Evolutionary conservation across 129 eudicot genomes (phyloP).

Genomic region (Gnaphalium uliginosum): DNA sequence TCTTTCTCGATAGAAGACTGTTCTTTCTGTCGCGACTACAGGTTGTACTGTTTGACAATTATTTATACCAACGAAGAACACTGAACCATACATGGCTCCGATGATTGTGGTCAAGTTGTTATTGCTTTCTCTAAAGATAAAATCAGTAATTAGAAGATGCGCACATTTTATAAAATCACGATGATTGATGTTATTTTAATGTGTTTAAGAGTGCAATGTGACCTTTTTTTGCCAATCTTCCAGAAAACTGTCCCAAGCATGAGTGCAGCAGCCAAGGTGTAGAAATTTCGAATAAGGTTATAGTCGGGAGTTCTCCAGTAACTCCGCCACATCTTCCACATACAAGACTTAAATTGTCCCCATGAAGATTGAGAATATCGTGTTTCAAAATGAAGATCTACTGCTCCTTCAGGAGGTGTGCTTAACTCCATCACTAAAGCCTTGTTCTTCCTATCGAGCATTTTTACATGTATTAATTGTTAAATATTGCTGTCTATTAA

Average conservation of each 20-base stretch:
- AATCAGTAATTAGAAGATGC: neutral
- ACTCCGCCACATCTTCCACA: slow-evolving; percentile 83
- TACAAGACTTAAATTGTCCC: slow-evolving; percentile 70
- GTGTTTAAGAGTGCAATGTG: neutral
- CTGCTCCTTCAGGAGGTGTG: slow-evolving; percentile 50
- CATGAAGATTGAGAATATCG: slow-evolving; percentile 57
- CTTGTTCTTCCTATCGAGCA: slow-evolving; percentile 32
- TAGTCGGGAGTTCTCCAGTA: slow-evolving; percentile 93
- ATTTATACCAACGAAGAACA: slow-evolving; percentile 55
- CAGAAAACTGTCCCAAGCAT: slow-evolving; percentile 71
- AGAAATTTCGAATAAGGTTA: slow-evolving; percentile 63
- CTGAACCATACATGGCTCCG: slow-evolving; percentile 60
- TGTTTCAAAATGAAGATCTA: slow-evolving; percentile 56
- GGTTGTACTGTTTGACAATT: slow-evolving; percentile 60
- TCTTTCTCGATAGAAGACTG: slow-evolving; percentile 59
- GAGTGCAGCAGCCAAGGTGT: slow-evolving; percentile 59
- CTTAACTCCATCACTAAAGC: slow-evolving; percentile 67
- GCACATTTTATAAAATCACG: neutral
- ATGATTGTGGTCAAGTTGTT: slow-evolving; percentile 40
- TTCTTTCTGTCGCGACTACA: slow-evolving; percentile 59
- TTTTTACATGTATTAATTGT: neutral
- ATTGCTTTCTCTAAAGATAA: slow-evolving; percentile 39
- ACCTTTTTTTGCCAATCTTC: slow-evolving; percentile 68
- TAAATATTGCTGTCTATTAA: neutral
- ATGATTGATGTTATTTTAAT: neutral